These are phyloP conservation scores for Clitoria ternatea DNA, from an alignment of 306 rosid genomes.

Conservation along the genomic window DNA sequence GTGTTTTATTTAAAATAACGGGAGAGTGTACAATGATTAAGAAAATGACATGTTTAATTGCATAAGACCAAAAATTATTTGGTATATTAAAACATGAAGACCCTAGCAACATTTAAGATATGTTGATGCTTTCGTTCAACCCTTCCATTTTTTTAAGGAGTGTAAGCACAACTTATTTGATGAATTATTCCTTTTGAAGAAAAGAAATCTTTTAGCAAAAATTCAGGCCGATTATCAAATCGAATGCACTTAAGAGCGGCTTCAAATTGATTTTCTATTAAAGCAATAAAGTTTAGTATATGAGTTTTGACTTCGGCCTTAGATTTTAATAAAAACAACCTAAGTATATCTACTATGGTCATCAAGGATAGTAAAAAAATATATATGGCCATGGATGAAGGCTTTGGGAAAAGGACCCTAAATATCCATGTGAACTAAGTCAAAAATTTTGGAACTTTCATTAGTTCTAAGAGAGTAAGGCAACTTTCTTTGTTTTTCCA, in stretches of 20 bases:
- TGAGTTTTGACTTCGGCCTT: neutral
- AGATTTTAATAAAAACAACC: neutral
- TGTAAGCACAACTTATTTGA: too few species aligned
- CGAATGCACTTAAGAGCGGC: neutral
- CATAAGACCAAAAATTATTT: neutral
- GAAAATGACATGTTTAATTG: neutral
- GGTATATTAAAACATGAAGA: neutral
- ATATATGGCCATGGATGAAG: too few species aligned
- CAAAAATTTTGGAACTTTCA: too few species aligned
- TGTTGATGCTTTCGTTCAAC: too few species aligned
- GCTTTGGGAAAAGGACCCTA: too few species aligned
- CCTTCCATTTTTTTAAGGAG: too few species aligned
- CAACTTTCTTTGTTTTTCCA: too few species aligned
- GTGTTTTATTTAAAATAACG: neutral
- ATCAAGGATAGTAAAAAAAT: too few species aligned
- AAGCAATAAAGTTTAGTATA: neutral
- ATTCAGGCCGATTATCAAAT: neutral
- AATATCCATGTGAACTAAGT: too few species aligned
- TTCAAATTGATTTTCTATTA: neutral
- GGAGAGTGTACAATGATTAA: neutral
- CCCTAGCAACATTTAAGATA: too few species aligned
- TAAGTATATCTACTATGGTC: too few species aligned
- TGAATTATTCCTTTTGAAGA: neutral
- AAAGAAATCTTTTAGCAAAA: neutral
- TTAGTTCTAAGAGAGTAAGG: too few species aligned